Percentiles rank a stretch among this genome's conserved stretches.
Evolutionary conservation across 495 filamentous ascomycete genomes (phyloP).

Genomic region (Penicillium tannophilum): DNA sequence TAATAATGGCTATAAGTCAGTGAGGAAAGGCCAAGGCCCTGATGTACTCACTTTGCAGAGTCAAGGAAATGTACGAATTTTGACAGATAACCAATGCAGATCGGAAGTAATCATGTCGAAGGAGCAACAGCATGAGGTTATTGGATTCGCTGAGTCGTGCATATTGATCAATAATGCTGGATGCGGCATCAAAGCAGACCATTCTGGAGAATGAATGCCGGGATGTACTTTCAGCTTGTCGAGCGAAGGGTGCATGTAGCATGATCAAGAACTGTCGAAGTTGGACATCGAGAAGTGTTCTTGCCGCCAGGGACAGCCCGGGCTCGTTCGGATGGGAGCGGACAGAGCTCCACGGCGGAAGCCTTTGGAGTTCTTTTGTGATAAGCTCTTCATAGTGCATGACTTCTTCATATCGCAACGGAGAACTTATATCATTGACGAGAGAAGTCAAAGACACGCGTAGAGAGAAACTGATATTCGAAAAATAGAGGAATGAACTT

Average conservation of each 20-base stretch:
- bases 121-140: conserved; percentile 16
- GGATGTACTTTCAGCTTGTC: conserved; percentile 17
- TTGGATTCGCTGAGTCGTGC: conserved; percentile 10
- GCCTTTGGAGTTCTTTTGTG: conserved; percentile 22
- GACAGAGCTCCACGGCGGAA: conserved; percentile 23
- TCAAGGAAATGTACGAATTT: conserved; percentile 17
- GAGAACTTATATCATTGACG: conserved; percentile 29
- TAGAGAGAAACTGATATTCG: conserved; percentile 23
- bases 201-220: conserved; percentile 25
- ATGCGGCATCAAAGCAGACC: conserved; percentile 27
- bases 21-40: too few relatives aligned
- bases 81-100: conserved; percentile 27
- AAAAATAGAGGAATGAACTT: conserved; percentile 28
- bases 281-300: conserved; percentile 30
- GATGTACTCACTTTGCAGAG: conserved; percentile 14
- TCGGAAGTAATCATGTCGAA: conserved; percentile 27
- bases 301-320: conserved; percentile 12
- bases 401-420: conserved; percentile 28
- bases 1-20: background rate
- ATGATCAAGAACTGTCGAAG: conserved; percentile 33
- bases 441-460: conserved; percentile 30
- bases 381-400: conserved; percentile 31
- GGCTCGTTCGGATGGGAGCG: background rate
- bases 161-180: conserved; percentile 21
- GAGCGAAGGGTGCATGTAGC: conserved; percentile 33